Evolutionary conservation across 495 filamentous ascomycete genomes (phyloP).

Genomic region (Penicillium herquei): DNA sequence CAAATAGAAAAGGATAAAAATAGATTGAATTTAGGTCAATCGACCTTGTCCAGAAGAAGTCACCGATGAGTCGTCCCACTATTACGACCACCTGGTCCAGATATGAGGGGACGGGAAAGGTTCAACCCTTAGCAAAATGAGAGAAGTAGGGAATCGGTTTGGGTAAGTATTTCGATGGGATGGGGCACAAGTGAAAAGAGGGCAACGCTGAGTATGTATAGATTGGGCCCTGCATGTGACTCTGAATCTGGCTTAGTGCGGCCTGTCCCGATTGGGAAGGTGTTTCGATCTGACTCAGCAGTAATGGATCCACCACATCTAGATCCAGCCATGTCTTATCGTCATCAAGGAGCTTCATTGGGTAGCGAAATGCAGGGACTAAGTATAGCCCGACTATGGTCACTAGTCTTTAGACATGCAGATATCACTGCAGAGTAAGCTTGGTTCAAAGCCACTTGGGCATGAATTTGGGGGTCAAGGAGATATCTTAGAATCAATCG

Average conservation of each 20-base stretch:
- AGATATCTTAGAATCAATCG: neutral
- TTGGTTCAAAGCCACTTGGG: no score
- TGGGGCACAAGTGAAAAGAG: neutral
- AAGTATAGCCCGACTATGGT: no score
- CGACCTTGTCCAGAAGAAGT: neutral
- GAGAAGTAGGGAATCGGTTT: neutral
- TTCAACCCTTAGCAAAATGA: neutral
- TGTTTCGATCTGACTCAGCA: conserved; percentile 3
- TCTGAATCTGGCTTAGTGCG: neutral
- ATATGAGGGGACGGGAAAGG: neutral
- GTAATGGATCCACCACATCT: neutral
- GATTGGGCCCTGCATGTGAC: neutral
- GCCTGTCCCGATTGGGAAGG: neutral
- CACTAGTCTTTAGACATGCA: no score
- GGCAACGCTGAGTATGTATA: neutral
- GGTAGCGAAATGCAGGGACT: no score
- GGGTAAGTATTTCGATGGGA: neutral
- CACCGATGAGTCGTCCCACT: neutral
- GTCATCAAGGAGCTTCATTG: no score
- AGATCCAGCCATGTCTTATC: no score
- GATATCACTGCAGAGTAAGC: no score
- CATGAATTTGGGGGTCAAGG: no score
- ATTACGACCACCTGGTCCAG: neutral
- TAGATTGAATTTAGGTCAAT: neutral
- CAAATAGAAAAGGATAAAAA: neutral